Conservation (phyloP, 202 grass and related monocot genomes). For the Carex arenaria region DNA sequence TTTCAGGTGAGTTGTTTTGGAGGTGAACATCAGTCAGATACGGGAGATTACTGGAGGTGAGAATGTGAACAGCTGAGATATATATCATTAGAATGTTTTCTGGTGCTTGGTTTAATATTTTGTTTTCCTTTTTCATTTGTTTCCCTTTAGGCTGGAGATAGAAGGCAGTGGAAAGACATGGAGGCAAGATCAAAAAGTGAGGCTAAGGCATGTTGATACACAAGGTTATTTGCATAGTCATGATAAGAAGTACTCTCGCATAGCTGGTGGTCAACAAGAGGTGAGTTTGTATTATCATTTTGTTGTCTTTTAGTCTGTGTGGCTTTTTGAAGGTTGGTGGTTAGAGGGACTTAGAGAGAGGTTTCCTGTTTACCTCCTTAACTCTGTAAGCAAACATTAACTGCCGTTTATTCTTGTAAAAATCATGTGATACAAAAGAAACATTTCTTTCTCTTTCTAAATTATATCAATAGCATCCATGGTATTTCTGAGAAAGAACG, state of each 20-base stretch:
- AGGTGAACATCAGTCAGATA: constrained; percentile 66
- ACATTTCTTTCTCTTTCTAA: background rate
- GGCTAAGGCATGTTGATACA: constrained; percentile 67
- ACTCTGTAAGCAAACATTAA: background rate
- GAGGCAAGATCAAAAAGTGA: constrained; percentile 72
- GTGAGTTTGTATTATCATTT: constrained; percentile 30
- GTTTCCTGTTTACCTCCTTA: background rate
- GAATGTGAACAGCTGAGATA: constrained; percentile 13
- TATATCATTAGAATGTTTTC: background rate
- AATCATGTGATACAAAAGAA: background rate
- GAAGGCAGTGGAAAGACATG: constrained; percentile 61
- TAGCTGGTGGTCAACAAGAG: constrained; percentile 90
- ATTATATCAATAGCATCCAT: background rate
- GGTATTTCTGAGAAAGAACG: background rate
- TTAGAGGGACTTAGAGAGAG: background rate
- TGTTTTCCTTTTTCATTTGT: background rate
- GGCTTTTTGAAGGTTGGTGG: background rate
- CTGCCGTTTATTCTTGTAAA: background rate
- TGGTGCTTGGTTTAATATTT: constrained; percentile 14
- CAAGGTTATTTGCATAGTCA: constrained; percentile 81
- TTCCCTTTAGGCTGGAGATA: constrained; percentile 62
- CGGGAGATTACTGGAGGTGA: constrained; percentile 86
- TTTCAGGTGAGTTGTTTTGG: constrained; percentile 90
- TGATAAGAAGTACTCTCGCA: constrained; percentile 75
- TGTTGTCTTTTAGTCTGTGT: background rate